phyloP scores from a whole-genome alignment of 225 moss, liverwort and hornwort genomes.

The Marchantia polymorpha region DNA sequence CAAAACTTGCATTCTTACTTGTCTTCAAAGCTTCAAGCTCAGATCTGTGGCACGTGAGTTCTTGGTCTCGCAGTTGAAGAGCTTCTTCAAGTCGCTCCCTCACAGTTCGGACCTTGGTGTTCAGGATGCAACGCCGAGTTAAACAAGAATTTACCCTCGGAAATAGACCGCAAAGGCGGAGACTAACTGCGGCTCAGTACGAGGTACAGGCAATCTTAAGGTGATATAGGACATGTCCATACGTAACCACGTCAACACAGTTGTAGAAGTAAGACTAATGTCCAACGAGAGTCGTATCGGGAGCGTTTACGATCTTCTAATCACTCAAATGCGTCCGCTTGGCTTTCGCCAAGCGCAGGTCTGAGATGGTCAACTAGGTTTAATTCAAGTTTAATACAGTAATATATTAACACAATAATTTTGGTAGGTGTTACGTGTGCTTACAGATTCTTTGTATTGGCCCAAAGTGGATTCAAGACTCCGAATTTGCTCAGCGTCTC shows the following conservation, averaged over 20 bases:
- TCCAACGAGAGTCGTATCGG: neutral
- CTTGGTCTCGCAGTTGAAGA: constrained; percentile 49
- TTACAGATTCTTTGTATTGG: constrained; percentile 53
- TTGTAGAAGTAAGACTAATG: neutral
- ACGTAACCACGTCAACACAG: too few relatives aligned
- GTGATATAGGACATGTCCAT: neutral
- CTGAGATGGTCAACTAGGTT: neutral
- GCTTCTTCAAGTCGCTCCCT: constrained; percentile 58
- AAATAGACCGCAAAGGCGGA: neutral
- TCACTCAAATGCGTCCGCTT: neutral
- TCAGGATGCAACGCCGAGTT: constrained; percentile 10
- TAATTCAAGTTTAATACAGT: neutral
- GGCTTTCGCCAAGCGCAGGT: neutral
- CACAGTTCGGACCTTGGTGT: constrained; percentile 48
- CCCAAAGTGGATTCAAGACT: constrained; percentile 35
- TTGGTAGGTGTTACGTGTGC: neutral
- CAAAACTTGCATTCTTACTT: constrained; percentile 36
- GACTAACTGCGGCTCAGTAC: too few relatives aligned
- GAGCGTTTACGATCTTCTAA: neutral
- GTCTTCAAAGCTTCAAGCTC: constrained; percentile 45
- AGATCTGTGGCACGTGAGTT: constrained; percentile 47
- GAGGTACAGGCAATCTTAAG: neutral
- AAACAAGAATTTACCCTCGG: neutral
- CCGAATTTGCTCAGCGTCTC: constrained; percentile 36
- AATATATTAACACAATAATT: neutral